Base-by-base conservation (phyloP, 2,329 filamentous ascomycete genomes). In the Didymella lethalis region DNA sequence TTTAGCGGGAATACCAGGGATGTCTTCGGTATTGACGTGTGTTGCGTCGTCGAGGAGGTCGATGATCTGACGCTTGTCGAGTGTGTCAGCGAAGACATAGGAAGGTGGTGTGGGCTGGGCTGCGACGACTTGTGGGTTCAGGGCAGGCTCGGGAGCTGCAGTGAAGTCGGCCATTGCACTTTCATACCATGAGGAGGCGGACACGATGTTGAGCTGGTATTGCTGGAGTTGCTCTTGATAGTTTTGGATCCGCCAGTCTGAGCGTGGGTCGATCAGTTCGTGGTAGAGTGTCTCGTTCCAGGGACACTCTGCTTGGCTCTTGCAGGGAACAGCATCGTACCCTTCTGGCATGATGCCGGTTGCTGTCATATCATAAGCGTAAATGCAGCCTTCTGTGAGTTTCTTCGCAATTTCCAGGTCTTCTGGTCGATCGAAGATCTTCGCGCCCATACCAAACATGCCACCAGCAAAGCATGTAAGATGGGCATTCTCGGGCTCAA, bases 381-480 rank as follows among this genome's bases (percentile, higher is more conserved):
- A 90, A 11, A 88, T 80, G 65, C 88, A 90, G 3, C 87, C 88
- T 50, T 87, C 81, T 1, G 86, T 85, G 2, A 90, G 78, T 65
- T 84, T 84, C 55, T 80, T 79, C 1, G 85, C 88, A 18, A 85
- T 79, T 2, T 82, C 77, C 7, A 90, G 72, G 38, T 89, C 85
- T 4, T 83, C 79, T 0, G 80, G 79, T 1, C 78, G 80, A 45
- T 80, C 68, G 62, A 90, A 85, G 26, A 92, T 79, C 59, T 83
- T 85, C 1, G 89, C 86, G 1, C 85, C 88, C 34, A 93, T 82
- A 1, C 82, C 89, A 45, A 90, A 88, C 80, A 90, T 88, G 10
- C 89, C 90, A 7, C 90, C 90, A 3, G 85, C 80, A 70, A 91
- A 93, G 75, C 90, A 93, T 3, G 84, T 83, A 2, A 91, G 79